These are phyloP conservation scores for Linanthus parryae DNA, from an alignment of 148 eudicot species.

Conservation along the genomic window DNA sequence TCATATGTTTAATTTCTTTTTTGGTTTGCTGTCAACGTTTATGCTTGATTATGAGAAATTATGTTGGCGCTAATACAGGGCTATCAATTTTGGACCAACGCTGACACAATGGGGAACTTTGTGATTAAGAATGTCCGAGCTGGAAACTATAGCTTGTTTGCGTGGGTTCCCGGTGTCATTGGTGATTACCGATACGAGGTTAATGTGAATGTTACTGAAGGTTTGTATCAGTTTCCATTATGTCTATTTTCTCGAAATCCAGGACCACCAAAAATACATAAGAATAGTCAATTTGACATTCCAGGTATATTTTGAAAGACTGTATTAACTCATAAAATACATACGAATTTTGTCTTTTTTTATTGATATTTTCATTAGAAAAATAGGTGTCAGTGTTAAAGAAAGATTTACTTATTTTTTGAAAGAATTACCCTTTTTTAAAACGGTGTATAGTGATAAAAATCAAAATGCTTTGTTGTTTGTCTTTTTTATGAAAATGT, in stretches of 20 bases:
- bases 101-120: constrained; percentile 34
- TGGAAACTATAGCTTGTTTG: constrained; percentile 37
- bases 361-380: not conserved
- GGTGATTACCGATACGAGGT: constrained; percentile 35
- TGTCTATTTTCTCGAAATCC: not conserved
- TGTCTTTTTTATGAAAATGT: not conserved
- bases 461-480: no score
- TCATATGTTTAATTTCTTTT: not conserved
- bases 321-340: not conserved
- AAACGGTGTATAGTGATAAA: not conserved
- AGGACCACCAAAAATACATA: no score
- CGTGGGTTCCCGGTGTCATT: constrained; percentile 44
- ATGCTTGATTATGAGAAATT: not conserved
- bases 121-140: constrained; percentile 27
- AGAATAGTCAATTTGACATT: no score
- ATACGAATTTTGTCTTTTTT: not conserved
- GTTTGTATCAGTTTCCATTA: constrained; percentile 1
- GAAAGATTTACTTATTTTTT: not conserved
- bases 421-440: not conserved
- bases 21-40: not conserved
- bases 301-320: no score
- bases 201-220: constrained; percentile 23
- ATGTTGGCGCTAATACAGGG: no score
- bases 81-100: constrained; percentile 57
- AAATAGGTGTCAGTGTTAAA: not conserved